Evolutionary conservation across 768 basidiomycete species (phyloP).

Genomic region (Phanerodontia chrysosporium): DNA sequence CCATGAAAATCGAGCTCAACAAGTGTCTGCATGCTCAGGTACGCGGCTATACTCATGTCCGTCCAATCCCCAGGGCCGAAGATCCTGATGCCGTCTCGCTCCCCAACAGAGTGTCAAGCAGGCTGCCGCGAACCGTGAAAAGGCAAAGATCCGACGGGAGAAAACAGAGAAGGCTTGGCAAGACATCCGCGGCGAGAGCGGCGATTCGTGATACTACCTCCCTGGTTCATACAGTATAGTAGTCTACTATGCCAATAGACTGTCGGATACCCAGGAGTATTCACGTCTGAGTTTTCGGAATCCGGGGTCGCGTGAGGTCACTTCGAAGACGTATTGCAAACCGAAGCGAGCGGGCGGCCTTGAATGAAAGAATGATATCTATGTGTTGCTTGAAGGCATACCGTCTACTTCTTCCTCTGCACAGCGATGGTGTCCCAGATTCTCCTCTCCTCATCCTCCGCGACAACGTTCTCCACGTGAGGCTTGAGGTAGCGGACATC

Average conservation of each 20-base stretch:
- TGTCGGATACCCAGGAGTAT: not conserved
- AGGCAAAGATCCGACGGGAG: conserved; percentile 50
- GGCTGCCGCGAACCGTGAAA: conserved; percentile 53
- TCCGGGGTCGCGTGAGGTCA: not conserved
- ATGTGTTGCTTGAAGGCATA: not conserved
- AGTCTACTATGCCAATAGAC: not conserved
- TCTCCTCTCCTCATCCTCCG: conserved; percentile 72
- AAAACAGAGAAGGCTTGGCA: conserved; percentile 54
- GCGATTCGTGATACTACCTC: not conserved
- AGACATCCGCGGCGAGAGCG: conserved; percentile 49
- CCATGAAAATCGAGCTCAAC: conserved; percentile 62
- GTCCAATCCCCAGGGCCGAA: not conserved
- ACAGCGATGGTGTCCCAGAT: conserved; percentile 80
- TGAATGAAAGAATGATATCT: not conserved
- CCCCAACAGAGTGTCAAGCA: conserved; percentile 31
- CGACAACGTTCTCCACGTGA: conserved; percentile 64
- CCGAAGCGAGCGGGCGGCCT: not conserved
- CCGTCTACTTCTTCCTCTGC: conserved; percentile 43
- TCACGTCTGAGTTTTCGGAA: not conserved
- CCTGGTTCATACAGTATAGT: not conserved
- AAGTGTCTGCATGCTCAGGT: conserved; percentile 72
- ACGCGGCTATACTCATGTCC: conserved; percentile 14
- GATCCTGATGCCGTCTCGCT: not conserved
- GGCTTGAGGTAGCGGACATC: conserved; percentile 87
- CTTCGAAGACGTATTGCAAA: not conserved